phyloP scores from a whole-genome alignment of 306 rosid species.

The Lathyrus aphaca region DNA sequence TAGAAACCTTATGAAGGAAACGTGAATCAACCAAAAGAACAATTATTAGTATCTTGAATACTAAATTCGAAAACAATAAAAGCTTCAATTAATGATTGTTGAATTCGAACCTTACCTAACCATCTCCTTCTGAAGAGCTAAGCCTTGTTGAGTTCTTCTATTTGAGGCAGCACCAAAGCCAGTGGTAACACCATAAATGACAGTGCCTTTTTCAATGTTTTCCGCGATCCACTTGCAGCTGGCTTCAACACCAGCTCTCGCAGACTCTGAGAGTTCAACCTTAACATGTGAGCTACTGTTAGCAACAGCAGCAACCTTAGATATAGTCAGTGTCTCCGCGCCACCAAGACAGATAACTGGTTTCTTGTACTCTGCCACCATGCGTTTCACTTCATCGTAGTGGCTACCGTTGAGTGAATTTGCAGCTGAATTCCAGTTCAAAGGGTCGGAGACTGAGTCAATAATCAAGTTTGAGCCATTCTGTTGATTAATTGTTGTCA shows the following conservation, averaged over 20 bases:
- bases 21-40: constrained; percentile 1
- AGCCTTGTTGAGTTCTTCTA: constrained; percentile 39
- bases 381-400: constrained; percentile 45
- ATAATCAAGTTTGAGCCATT: constrained; percentile 7
- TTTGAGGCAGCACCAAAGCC: constrained; percentile 53
- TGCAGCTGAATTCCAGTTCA: constrained; percentile 46
- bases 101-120: constrained; percentile 45
- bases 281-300: constrained; percentile 25
- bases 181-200: constrained; percentile 47
- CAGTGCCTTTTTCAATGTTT: constrained; percentile 33
- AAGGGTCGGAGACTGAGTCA: constrained; percentile 36
- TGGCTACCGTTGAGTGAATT: constrained; percentile 49
- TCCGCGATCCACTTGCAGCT: constrained; percentile 50
- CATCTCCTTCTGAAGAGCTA: constrained; percentile 54
- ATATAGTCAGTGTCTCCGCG: constrained; percentile 30
- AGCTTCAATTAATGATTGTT: background rate
- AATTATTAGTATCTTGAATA: background rate
- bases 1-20: constrained; percentile 38
- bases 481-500: constrained; percentile 25
- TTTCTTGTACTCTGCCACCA: constrained; percentile 44
- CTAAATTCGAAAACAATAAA: background rate
- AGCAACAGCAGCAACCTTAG: constrained; percentile 51
- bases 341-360: constrained; percentile 37
- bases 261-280: constrained; percentile 46
- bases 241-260: constrained; percentile 45